Base-by-base conservation (phyloP, 2,329 filamentous ascomycete species). In the Aspergillus sp. region DNA sequence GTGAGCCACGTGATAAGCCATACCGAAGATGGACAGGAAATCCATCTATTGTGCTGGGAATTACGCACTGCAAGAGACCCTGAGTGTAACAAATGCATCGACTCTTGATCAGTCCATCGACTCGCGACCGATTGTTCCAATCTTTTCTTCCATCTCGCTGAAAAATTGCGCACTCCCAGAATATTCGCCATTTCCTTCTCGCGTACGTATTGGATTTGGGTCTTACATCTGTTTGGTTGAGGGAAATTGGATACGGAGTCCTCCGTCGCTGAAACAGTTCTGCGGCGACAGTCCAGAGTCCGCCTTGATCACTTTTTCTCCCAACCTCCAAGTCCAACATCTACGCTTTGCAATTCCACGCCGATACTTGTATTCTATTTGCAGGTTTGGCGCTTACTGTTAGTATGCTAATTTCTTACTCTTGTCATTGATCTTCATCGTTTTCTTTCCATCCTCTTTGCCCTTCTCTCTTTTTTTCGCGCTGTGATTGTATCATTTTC, bases 1-100 rank as follows among this genome's bases (percentile, higher is more conserved):
- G 43, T 50, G 55, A 46, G 47, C 57, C 68, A 70, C 65, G 67
- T 68, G 68, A 68, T 50, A 40, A 53, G 55, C 68, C 60, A 67
- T 47, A 40, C 59, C 60, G 17, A 15, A 63, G 57, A 17, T 57
- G 57, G 47, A 49, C 52, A 43, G 43, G 50, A 46, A 40, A 55
- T 56, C 54, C 62, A 59, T 47, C 44, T 59, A 31, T 31, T 60
- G 66, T 68, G 62, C 66, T 69, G 62, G 63, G 58, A 66, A 67
- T 43, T 69, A 66, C 68, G 68, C 68, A 43, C 33, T 35, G 35
- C n/a, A 41, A 43, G 52, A 46, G 39, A 56, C 51, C 53, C 56
- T 51, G 44, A 47, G 56, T 58, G 56, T 55, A 58, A 55, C 57
- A 52, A 56, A 57, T 58, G 47, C 45, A 58, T 58, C 56, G 23